These are phyloP conservation scores for Pseudogymnoascus sp. DNA, from an alignment of 2,329 filamentous ascomycete species.

Conservation along the genomic window DNA sequence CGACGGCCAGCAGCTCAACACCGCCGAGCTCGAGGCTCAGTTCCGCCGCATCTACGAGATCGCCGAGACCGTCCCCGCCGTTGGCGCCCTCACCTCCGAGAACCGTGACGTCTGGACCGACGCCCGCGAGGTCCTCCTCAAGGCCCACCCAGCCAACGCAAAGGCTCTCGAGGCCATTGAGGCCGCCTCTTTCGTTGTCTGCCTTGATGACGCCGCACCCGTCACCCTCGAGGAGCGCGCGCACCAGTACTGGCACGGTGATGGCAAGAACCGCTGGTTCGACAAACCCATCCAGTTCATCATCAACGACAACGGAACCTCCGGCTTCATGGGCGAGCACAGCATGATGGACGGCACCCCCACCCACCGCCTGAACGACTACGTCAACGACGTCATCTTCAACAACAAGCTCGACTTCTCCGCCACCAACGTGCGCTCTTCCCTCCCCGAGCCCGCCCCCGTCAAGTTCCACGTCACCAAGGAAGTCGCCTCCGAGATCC, in stretches of 20 bases:
- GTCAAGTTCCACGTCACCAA: slow-evolving; percentile 72
- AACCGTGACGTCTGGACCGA: slow-evolving; percentile 92
- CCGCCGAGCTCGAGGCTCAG: slow-evolving; percentile 80
- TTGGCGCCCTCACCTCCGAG: slow-evolving; percentile 81
- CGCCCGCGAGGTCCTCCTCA: slow-evolving; percentile 66
- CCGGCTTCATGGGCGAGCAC: slow-evolving; percentile 97
- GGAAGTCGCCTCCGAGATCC: slow-evolving; percentile 68
- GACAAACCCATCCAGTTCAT: slow-evolving; percentile 99
- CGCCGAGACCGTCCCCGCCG: slow-evolving; percentile 61
- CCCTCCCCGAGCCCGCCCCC: slow-evolving; percentile 70
- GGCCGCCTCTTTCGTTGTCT: slow-evolving; percentile 81
- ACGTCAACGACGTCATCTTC: slow-evolving; percentile 84
- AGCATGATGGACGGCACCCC: slow-evolving; percentile 99
- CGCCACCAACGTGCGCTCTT: slow-evolving; percentile 66
- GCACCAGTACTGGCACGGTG: slow-evolving; percentile 96
- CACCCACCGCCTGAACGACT: slow-evolving; percentile 94
- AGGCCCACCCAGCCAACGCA: slow-evolving; percentile 70
- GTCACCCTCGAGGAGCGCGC: slow-evolving; percentile 93
- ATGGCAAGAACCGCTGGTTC: slow-evolving; percentile 91
- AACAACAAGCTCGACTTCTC: slow-evolving; percentile 90
- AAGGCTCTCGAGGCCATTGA: slow-evolving; percentile 73
- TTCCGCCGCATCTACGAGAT: slow-evolving; percentile 77
- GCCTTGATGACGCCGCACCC: slow-evolving; percentile 83
- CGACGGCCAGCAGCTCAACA: slow-evolving; percentile 76
- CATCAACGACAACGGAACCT: slow-evolving; percentile 93